phyloP scores from a whole-genome alignment of 1,284 basidiomycete species.

The Dichomitus squalens region DNA sequence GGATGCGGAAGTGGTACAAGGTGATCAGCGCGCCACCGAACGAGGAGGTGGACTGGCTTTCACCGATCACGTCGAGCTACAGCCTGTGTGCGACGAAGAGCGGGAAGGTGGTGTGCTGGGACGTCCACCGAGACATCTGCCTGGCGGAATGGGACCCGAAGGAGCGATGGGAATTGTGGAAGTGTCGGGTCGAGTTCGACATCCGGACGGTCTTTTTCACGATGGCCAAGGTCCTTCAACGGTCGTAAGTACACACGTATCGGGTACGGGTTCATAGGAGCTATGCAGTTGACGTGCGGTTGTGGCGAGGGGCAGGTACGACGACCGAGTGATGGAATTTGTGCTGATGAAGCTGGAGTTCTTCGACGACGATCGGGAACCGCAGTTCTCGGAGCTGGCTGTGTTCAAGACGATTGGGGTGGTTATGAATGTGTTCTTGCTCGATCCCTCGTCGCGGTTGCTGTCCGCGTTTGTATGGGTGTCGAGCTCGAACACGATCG shows the following conservation, averaged over 20 bases:
- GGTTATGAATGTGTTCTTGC: conserved; percentile 77
- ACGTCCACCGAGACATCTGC: conserved; percentile 57
- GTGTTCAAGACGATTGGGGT: conserved; percentile 65
- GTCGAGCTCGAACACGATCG: conserved; percentile 48
- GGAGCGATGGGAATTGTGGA: conserved; percentile 73
- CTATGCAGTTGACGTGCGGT: neutral
- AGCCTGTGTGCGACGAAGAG: conserved; percentile 72
- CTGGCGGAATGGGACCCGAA: conserved; percentile 69
- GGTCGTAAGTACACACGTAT: conserved; percentile 45
- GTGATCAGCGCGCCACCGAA: conserved; percentile 61
- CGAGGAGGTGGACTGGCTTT: conserved; percentile 75
- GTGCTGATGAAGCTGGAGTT: conserved; percentile 39
- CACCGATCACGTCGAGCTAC: conserved; percentile 73
- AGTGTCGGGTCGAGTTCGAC: conserved; percentile 74
- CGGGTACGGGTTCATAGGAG: neutral
- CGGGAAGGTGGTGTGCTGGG: conserved; percentile 78
- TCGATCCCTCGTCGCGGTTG: conserved; percentile 63
- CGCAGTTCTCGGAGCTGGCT: conserved; percentile 54
- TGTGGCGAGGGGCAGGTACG: conserved; percentile 23
- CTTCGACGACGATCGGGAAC: conserved; percentile 25
- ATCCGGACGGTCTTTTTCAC: conserved; percentile 70
- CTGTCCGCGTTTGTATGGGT: conserved; percentile 71
- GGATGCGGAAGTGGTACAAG: conserved; percentile 52
- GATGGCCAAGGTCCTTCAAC: conserved; percentile 63
- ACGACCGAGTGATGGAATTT: conserved; percentile 38